phyloP scores from a whole-genome alignment of 176 grass and related monocot genomes.

The Triticum urartu region DNA sequence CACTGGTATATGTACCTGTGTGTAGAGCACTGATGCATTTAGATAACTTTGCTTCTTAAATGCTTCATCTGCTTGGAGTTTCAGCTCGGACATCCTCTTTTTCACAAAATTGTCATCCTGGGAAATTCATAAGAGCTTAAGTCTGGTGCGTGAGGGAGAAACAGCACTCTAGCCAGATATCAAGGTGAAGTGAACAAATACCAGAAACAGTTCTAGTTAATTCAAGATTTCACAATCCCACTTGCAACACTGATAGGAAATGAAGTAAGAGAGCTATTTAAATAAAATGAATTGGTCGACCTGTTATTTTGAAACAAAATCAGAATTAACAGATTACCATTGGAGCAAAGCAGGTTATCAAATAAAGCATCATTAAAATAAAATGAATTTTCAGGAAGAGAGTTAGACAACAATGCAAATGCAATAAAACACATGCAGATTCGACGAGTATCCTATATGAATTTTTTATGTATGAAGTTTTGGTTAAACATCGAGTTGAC shows the following conservation, averaged over 20 bases:
- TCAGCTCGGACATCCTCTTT: slow-evolving; percentile 28
- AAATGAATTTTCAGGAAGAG: neutral
- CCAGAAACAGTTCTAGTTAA: neutral
- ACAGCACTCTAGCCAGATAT: neutral
- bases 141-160: neutral
- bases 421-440: neutral
- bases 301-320: neutral
- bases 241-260: neutral
- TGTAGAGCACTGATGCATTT: slow-evolving; percentile 20
- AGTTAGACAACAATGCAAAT: neutral
- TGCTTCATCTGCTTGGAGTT: slow-evolving; percentile 27
- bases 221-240: neutral
- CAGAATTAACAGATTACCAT: neutral
- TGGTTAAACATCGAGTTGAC: neutral
- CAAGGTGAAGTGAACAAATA: neutral
- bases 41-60: slow-evolving; percentile 39
- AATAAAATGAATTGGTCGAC: neutral
- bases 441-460: neutral
- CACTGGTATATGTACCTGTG: neutral
- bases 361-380: neutral
- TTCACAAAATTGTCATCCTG: slow-evolving; percentile 30
- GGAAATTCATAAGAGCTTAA: neutral
- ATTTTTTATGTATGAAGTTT: neutral
- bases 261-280: neutral
- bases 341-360: neutral